Evolutionary conservation across 805 yeast genomes (phyloP), one percentile per base, ranked within the genome.

Genomic region (Groenewaldozyma salmanticensis): DNA sequence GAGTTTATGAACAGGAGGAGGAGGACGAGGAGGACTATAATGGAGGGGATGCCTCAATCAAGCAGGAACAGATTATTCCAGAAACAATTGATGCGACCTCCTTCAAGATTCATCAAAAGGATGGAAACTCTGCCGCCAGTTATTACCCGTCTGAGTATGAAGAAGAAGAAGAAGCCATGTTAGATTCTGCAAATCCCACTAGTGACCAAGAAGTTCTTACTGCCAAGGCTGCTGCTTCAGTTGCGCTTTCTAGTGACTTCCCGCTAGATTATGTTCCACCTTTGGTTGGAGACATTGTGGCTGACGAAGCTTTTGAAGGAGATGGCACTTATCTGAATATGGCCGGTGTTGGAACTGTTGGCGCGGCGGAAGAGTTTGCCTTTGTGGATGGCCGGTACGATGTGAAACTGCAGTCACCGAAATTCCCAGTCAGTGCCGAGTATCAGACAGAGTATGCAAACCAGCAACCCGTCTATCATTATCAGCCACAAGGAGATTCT

Each of bases 221-320:
- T 24, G 29, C 13, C 29, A 24, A 24, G 13, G 29, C 7, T 9
- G 29, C 7, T 7, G 13, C 7, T 9, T 13, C 13, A 27, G 35
- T 33, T 17, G 48, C 41, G 1, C 46, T 39, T 7, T 48, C 44
- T 2, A 48, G 52, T 15, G 56, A 52, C 36, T 52, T 52, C 39
- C 56, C 56, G 17, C 44, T 52, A 27, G 56, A 52, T 38, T 52
- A 52, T 40, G 27, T 48, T 5, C 48, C 42, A 5, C 19, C 21
- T 4, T 21, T 19, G 4, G 17, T n/a, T 5, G 31, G 4, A 5
- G 13, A 18, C 15, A 15, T n/a, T 17, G 13, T 19, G n/a, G n/a
- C n/a, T n/a, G n/a, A n/a, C n/a, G 38, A 4, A 17, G 5, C 4
- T 4, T 7, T 20, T 4, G 17, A 21, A 4, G 38, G 11, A 20